phyloP scores from a whole-genome alignment of 2,329 filamentous ascomycete genomes.

The Elsinoe necatrix region DNA sequence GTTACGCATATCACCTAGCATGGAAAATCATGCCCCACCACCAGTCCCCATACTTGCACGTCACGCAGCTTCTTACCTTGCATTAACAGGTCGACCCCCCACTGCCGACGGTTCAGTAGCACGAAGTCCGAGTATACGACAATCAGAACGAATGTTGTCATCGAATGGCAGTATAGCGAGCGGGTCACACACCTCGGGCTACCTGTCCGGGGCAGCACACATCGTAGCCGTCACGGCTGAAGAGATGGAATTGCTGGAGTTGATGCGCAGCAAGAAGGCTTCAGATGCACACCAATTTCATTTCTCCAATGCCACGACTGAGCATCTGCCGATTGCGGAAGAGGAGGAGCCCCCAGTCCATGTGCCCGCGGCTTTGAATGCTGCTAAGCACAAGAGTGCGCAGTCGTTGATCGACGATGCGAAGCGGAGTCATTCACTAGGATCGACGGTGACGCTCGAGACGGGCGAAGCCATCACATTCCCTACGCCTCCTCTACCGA shows the following conservation, averaged over 20 bases:
- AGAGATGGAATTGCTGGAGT: conserved; percentile 41
- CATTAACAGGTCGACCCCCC: conserved; percentile 18
- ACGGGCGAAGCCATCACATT: conserved; percentile 13
- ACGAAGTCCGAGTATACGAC: conserved; percentile 12
- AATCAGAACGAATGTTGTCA: conserved; percentile 10
- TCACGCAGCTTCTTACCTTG: conserved; percentile 17
- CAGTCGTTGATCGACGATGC: conserved; percentile 7
- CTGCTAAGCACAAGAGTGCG: background rate
- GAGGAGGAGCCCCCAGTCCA: conserved; percentile 1
- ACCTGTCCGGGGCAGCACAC: conserved; percentile 17
- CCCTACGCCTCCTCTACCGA: conserved; percentile 11
- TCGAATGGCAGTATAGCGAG: conserved; percentile 14
- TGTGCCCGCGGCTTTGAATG: background rate
- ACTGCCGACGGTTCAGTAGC: conserved; percentile 9
- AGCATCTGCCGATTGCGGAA: conserved; percentile 5
- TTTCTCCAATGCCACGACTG: background rate
- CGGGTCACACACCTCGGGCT: conserved; percentile 6
- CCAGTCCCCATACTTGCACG: conserved; percentile 13
- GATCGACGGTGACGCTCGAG: conserved; percentile 12
- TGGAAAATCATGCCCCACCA: conserved; percentile 15
- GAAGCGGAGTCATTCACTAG: conserved; percentile 4
- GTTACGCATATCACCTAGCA: conserved; percentile 16
- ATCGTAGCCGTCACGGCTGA: conserved; percentile 43
- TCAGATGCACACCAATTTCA: conserved; percentile 21
- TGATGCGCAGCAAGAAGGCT: conserved; percentile 43